Percentiles rank a stretch among this genome's conserved stretches.
phyloP scores from a whole-genome alignment of 257 asterid genomes.

The Solanum paucissectum region DNA sequence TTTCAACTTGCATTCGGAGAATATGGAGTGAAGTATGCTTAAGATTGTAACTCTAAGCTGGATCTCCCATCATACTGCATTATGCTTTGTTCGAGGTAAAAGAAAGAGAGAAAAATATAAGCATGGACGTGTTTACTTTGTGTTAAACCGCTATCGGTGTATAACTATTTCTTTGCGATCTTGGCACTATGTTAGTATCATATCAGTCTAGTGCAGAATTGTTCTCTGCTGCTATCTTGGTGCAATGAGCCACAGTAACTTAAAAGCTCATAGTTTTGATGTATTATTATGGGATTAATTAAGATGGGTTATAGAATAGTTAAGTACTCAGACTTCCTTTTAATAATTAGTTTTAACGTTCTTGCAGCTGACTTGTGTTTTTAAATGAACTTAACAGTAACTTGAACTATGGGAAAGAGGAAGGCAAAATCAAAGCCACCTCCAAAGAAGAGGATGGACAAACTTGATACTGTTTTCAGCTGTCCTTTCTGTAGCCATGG shows the following conservation, averaged over 20 bases:
- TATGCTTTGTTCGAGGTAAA: neutral
- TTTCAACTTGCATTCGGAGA: neutral
- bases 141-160: neutral
- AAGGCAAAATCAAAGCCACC: slow-evolving; percentile 15
- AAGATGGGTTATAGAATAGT: neutral
- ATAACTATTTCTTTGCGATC: neutral
- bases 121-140: neutral
- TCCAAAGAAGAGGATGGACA: slow-evolving; percentile 14
- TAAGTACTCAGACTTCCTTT: neutral
- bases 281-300: neutral
- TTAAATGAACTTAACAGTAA: neutral
- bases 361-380: neutral
- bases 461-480: slow-evolving; percentile 15
- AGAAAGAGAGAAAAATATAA: neutral
- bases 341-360: neutral
- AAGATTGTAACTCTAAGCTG: neutral
- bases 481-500: slow-evolving; percentile 14
- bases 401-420: slow-evolving; percentile 12
- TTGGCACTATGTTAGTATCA: neutral
- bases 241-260: neutral
- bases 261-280: neutral
- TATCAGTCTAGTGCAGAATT: neutral
- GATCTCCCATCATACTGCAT: neutral
- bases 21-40: neutral
- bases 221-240: neutral